phyloP scores from a whole-genome alignment of 208 protist species.

The Leptomonas seymouri region DNA sequence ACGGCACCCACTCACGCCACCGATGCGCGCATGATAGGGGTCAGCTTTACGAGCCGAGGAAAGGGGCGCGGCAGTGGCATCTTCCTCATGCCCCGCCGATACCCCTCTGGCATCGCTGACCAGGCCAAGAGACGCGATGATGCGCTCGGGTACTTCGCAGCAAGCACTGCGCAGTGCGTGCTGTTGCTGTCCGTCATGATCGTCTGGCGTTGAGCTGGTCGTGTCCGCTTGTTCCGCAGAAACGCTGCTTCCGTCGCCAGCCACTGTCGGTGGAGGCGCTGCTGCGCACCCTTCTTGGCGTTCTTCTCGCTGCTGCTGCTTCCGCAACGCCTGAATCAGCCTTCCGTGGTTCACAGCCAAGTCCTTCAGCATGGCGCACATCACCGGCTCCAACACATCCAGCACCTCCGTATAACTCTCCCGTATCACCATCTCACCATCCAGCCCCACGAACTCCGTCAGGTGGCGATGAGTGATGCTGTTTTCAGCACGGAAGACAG shows the following conservation, averaged over 20 bases:
- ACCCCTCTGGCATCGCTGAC: not conserved
- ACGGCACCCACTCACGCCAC: slow-evolving; percentile 16
- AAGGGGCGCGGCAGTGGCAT: not conserved
- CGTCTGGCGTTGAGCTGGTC: not conserved
- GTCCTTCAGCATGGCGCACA: slow-evolving; percentile 94
- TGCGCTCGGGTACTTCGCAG: slow-evolving; percentile 20
- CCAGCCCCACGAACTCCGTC: slow-evolving; percentile 99
- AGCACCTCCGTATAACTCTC: slow-evolving; percentile 97
- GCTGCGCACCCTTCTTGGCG: not conserved
- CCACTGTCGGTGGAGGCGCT: not conserved
- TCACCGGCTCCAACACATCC: slow-evolving; percentile 92
- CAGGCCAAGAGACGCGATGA: slow-evolving; percentile 10
- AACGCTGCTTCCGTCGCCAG: too few species aligned
- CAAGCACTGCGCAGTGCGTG: slow-evolving; percentile 18
- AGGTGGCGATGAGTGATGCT: slow-evolving; percentile 99
- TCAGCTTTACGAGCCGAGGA: not conserved
- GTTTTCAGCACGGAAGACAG: slow-evolving; percentile 99
- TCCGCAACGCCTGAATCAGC: slow-evolving; percentile 18
- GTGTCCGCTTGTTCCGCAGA: not conserved
- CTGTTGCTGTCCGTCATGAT: not conserved
- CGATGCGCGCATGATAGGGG: slow-evolving; percentile 21
- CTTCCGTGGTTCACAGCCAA: slow-evolving; percentile 45
- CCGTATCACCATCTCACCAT: slow-evolving; percentile 98
- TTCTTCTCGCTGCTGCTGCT: slow-evolving; percentile 5
- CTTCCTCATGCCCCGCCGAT: not conserved